Evolutionary conservation across 2,329 filamentous ascomycete genomes (phyloP), one percentile per base, ranked within the genome.

Genomic region (Grosmannia penicillata): DNA sequence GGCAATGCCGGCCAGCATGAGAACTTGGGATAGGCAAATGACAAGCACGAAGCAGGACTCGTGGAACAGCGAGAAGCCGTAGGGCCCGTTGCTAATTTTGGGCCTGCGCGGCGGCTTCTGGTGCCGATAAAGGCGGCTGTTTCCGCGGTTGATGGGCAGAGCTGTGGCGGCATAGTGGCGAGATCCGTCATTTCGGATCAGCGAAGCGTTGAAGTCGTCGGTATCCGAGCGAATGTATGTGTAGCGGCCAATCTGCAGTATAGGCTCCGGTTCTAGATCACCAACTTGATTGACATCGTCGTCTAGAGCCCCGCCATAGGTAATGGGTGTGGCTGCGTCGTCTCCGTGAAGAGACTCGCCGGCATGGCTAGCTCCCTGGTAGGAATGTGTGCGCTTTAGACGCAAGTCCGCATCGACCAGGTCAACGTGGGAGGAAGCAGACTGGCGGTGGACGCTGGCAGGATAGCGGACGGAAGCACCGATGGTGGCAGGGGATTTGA

Each of bases 1-100:
- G 4, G 59, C 62, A 4, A 72, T 57, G n/a, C 60, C 62, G 0
- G 59, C 59, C 45, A 68, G 62, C 24, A 64, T 66, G 43, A 65
- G 57, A n/a, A 62, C 49, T 46, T 65, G 61, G 10, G 61, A 52
- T 26, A 57, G 46, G 42, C 59, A 61, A 26, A 65, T 53, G 36
- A 61, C 41, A 6, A 53, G 47, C 17, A 64, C 54, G 37, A 65
- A 64, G 17, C 53, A 25, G n/a, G 49, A 40, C 44, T 61, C 58
- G 28, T 46, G 49, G 0, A 38, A 18, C 6, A 52, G 44, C 10
- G 51, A 47, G 19, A 54, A 48, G 35, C 45, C 47, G 32, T 43
- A 33, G 1, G 52, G 48, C 3, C 41, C 39, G 6, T 19, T 26
- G 28, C 35, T 40, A 10, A 33, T 41, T 9, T 22, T 21, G 6